phyloP scores from a whole-genome alignment of 73 alveolate species.

The Paramecium caudatum region DNA sequence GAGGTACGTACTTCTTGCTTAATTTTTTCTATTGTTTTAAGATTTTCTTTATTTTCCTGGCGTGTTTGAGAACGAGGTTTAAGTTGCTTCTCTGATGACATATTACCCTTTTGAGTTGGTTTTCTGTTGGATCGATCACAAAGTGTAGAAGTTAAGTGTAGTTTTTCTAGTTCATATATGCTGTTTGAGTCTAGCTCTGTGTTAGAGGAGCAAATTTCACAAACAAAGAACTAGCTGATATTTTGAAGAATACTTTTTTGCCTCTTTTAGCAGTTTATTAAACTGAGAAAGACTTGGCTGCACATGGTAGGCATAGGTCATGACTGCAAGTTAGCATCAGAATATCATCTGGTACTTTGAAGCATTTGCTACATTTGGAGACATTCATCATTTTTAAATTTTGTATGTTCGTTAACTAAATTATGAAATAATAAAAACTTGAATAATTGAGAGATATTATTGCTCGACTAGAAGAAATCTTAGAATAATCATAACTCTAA shows the following conservation, averaged over 20 bases:
- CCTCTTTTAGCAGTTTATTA: conserved; percentile 23
- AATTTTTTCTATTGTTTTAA: not conserved
- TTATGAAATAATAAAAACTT: not conserved
- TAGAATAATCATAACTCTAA: not conserved
- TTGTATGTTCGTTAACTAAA: conserved; percentile 36
- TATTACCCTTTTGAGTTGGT: not conserved
- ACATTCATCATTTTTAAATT: conserved; percentile 27
- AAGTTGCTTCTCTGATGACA: conserved; percentile 3
- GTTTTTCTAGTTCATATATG: conserved; percentile 67
- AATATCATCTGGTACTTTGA: conserved; percentile 75
- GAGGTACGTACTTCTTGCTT: conserved; percentile 1
- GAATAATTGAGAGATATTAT: not conserved
- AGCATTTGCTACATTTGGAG: conserved; percentile 70
- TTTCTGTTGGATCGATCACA: conserved; percentile 36
- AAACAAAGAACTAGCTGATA: not conserved
- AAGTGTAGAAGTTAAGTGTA: conserved; percentile 4
- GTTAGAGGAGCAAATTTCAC: conserved; percentile 31
- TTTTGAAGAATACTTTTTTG: conserved; percentile 51
- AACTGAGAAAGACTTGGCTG: conserved; percentile 62
- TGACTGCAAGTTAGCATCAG: conserved; percentile 75
- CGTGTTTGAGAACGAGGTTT: conserved; percentile 26
- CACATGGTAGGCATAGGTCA: conserved; percentile 76
- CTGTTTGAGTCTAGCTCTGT: conserved; percentile 71
- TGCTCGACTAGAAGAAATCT: not conserved
- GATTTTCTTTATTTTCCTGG: conserved; percentile 38